phyloP scores from a whole-genome alignment of 2,329 filamentous ascomycete genomes.

The Amphichorda felina region DNA sequence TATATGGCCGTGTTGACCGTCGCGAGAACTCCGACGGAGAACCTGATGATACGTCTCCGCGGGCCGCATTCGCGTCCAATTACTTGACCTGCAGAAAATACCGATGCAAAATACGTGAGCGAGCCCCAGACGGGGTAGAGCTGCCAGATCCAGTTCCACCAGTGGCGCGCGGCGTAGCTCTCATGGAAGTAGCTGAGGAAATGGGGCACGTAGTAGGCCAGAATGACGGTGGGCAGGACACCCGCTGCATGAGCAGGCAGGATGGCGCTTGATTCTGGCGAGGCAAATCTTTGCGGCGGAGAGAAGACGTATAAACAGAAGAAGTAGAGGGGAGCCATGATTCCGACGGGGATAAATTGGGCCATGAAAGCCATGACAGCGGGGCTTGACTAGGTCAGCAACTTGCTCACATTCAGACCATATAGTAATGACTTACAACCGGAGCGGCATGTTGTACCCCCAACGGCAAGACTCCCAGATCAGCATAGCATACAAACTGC shows the following conservation, averaged over 20 bases:
- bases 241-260: conserved; percentile 5
- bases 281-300: conserved; percentile 8
- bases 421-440: too few species aligned
- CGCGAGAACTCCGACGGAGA: conserved; percentile 2
- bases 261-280: conserved; percentile 3
- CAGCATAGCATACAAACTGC: conserved; percentile 13
- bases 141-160: conserved; percentile 20
- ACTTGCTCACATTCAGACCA: conserved; percentile 5
- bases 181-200: conserved; percentile 9
- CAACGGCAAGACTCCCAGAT: conserved; percentile 12
- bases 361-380: conserved; percentile 8
- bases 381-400: conserved; percentile 11
- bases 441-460: too few species aligned
- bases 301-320: conserved; percentile 7
- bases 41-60: neutral
- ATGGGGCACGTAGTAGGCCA: conserved; percentile 10
- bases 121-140: conserved; percentile 14
- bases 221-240: conserved; percentile 8
- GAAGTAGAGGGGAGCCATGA: conserved; percentile 9
- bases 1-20: conserved; percentile 6
- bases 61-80: too few species aligned
- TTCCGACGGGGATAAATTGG: conserved; percentile 11
- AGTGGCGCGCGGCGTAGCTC: conserved; percentile 10
- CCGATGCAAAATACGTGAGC: conserved; percentile 5
- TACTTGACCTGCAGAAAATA: too few species aligned